Conservation (phyloP, 2,329 filamentous ascomycete species). For the Colletotrichum graminicola region DNA sequence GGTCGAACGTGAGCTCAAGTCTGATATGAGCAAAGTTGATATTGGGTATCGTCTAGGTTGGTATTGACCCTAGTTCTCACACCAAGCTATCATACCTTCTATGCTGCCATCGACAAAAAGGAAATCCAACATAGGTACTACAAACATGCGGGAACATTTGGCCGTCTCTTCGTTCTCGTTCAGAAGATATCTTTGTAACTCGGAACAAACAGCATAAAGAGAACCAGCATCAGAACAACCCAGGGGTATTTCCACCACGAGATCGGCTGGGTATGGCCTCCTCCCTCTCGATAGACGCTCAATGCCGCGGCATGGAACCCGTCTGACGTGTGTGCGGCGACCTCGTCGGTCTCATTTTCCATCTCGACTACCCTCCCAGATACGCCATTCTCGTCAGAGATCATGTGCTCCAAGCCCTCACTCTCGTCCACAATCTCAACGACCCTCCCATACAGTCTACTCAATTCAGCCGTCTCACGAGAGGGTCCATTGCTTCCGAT, state of each 20-base stretch:
- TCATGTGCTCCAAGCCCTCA: neutral
- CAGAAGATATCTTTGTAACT: neutral
- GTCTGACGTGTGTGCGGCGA: neutral
- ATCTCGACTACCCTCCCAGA: neutral
- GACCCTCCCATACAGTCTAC: neutral
- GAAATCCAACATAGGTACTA: neutral
- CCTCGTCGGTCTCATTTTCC: neutral
- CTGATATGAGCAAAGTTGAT: neutral
- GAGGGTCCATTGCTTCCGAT: neutral
- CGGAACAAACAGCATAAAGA: neutral
- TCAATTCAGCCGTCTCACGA: neutral
- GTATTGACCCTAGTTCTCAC: neutral
- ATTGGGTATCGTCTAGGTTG: neutral
- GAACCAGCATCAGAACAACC: slow-evolving; percentile 1
- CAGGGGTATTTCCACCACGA: slow-evolving; percentile 4
- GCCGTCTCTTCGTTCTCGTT: neutral
- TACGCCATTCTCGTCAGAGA: neutral
- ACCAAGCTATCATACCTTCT: neutral
- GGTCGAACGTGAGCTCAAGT: too few relatives aligned
- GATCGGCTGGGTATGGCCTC: neutral
- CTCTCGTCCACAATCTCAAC: neutral
- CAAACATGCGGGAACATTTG: neutral
- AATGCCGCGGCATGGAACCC: too few relatives aligned
- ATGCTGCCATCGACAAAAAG: neutral
- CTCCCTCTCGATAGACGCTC: neutral